Percentiles rank a stretch among this genome's conserved stretches.
phyloP scores from a whole-genome alignment of 2,329 filamentous ascomycete species.

The Tetracladium maxilliforme region DNA sequence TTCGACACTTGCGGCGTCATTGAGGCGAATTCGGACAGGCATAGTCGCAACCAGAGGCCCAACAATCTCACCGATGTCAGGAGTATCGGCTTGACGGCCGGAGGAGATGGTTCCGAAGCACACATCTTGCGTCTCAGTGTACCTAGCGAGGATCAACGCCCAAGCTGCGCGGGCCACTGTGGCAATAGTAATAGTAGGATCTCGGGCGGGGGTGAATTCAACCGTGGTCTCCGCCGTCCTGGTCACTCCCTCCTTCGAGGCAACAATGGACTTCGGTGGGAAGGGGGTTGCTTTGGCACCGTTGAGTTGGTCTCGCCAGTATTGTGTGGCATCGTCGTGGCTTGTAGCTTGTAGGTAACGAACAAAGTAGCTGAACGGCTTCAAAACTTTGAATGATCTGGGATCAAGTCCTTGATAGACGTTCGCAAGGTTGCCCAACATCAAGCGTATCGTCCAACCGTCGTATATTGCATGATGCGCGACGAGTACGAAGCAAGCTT shows the following conservation, averaged over 20 bases:
- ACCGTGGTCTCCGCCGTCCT: too few relatives aligned
- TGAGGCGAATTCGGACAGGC: conserved; percentile 52
- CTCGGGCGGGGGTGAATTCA: too few relatives aligned
- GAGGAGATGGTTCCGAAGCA: conserved; percentile 70
- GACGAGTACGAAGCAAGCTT: conserved; percentile 1
- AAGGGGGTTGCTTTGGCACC: conserved; percentile 2
- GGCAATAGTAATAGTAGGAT: too few relatives aligned
- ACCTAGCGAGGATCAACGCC: conserved; percentile 46
- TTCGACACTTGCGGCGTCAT: conserved; percentile 29
- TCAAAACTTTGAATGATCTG: too few relatives aligned
- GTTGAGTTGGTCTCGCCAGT: conserved; percentile 4
- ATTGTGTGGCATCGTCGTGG: conserved; percentile 1
- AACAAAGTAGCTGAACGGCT: conserved; percentile 1
- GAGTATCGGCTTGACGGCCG: conserved; percentile 59
- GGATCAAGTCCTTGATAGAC: too few relatives aligned
- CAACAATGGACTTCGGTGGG: too few relatives aligned
- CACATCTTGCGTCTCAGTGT: conserved; percentile 51
- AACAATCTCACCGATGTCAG: conserved; percentile 55
- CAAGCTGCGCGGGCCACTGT: conserved; percentile 57
- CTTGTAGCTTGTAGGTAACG: not conserved
- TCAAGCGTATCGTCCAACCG: too few relatives aligned
- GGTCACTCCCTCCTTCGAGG: too few relatives aligned
- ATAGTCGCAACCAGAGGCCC: conserved; percentile 70
- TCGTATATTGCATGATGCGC: too few relatives aligned
- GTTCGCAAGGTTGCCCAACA: too few relatives aligned